A percentile compares a stretch with the other conserved stretches of the same genome.
Conservation (phyloP, 2,329 filamentous ascomycete genomes). For the Arthrobotrys sphaeroides region DNA sequence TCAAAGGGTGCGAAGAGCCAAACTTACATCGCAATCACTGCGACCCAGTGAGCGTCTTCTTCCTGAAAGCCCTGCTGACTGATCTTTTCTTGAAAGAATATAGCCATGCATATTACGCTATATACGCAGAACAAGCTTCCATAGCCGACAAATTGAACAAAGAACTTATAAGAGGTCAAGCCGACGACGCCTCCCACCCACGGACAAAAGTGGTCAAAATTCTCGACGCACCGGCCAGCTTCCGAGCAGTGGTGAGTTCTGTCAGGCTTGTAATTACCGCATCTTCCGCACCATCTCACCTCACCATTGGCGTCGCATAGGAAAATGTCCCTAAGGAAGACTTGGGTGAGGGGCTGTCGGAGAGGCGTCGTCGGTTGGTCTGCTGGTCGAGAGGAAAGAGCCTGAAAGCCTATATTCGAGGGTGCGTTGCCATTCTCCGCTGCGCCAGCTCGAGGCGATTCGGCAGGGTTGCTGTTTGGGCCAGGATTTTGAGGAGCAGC, state of each 20-base stretch:
- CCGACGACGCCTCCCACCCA: constrained; percentile 91
- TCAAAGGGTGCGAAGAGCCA: not conserved
- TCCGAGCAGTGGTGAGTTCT: constrained; percentile 86
- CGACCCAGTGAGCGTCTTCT: constrained; percentile 48
- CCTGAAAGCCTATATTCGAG: constrained; percentile 24
- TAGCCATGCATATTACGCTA: constrained; percentile 27
- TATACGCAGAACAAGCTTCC: constrained; percentile 46
- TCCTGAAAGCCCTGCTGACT: constrained; percentile 19
- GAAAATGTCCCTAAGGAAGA: constrained; percentile 84
- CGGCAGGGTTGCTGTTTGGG: not conserved
- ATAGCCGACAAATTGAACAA: constrained; percentile 45
- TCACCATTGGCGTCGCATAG: constrained; percentile 82
- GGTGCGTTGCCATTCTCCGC: constrained; percentile 2
- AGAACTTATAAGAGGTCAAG: constrained; percentile 68
- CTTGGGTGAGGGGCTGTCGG: constrained; percentile 74
- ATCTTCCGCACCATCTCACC: constrained; percentile 84
- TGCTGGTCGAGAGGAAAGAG: constrained; percentile 21
- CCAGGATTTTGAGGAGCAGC: constrained; percentile 2
- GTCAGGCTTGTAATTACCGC: constrained; percentile 87
- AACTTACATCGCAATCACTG: constrained; percentile 45
- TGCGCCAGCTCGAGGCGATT: not conserved
- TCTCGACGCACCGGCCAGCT: constrained; percentile 79
- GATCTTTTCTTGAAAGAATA: constrained; percentile 44
- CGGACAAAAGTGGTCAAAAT: constrained; percentile 96
- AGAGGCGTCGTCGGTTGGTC: constrained; percentile 26